Evolutionary conservation across 768 basidiomycete genomes (phyloP).

Genomic region (Calocybe cyanea): DNA sequence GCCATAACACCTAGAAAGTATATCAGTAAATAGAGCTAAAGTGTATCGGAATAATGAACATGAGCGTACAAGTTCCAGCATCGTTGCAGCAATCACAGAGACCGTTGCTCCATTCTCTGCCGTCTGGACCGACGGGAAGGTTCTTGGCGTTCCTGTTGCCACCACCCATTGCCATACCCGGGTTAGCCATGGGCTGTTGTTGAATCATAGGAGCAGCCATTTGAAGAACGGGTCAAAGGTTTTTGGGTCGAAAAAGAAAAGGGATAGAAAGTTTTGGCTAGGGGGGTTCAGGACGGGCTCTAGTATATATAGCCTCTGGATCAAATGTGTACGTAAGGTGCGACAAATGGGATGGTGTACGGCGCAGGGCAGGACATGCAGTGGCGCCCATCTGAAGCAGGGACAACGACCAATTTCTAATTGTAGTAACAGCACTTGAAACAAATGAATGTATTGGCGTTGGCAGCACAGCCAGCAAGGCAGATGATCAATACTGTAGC

Average conservation of each 20-base stretch:
- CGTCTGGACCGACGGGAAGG: slow-evolving; percentile 18
- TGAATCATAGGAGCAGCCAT: slow-evolving; percentile 4
- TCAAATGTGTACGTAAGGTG: not conserved
- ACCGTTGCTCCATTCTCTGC: slow-evolving; percentile 26
- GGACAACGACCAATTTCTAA: not conserved
- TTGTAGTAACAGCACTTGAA: not conserved
- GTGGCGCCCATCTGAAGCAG: not conserved
- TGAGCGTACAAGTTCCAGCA: slow-evolving; percentile 19
- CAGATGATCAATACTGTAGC: too few species aligned
- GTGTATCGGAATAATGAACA: not conserved
- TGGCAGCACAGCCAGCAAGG: too few species aligned
- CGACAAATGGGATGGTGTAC: slow-evolving; percentile 3
- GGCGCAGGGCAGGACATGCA: not conserved
- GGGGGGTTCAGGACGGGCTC: too few species aligned
- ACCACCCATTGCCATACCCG: slow-evolving; percentile 17
- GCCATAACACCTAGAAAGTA: slow-evolving; percentile 23
- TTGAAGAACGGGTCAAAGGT: not conserved
- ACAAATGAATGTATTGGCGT: not conserved
- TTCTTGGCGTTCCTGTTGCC: slow-evolving; percentile 25
- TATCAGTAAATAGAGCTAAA: too few species aligned
- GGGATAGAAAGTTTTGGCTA: not conserved
- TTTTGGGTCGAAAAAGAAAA: not conserved
- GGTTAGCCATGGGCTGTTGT: slow-evolving; percentile 18
- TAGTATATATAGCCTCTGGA: not conserved
- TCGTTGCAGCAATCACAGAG: slow-evolving; percentile 21